Evolutionary conservation across 495 filamentous ascomycete species (phyloP).

Genomic region (Hypoxylon crocopeplum): DNA sequence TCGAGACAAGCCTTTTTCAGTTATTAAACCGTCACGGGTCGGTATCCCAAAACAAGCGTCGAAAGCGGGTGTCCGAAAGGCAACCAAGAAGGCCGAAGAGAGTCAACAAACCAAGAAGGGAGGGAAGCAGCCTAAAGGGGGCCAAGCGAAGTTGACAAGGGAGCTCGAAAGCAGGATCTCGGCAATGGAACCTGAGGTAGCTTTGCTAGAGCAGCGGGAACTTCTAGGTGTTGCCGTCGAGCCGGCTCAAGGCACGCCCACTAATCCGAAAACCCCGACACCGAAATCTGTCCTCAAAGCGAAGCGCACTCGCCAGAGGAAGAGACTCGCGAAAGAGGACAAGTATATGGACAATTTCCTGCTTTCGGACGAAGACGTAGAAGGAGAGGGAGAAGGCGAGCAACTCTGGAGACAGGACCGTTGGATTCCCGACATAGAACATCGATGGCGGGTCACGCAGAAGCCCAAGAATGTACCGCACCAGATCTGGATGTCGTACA

Average conservation of each 20-base stretch:
- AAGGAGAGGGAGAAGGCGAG: background rate
- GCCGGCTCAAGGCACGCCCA: background rate
- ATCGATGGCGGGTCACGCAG: constrained; percentile 5
- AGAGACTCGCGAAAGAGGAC: background rate
- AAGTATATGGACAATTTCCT: constrained; percentile 29
- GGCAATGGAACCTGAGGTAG: constrained; percentile 4
- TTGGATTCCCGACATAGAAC: constrained; percentile 30
- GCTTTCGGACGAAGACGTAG: constrained; percentile 1
- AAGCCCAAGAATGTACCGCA: constrained; percentile 20
- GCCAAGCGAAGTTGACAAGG: background rate
- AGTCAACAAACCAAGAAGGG: background rate
- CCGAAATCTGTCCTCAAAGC: constrained; percentile 6
- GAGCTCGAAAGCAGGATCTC: constrained; percentile 18
- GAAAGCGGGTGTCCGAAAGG: background rate
- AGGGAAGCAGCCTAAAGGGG: background rate
- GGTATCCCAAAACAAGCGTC: background rate
- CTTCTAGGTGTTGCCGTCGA: constrained; percentile 7
- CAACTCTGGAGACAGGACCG: constrained; percentile 18
- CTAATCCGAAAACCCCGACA: background rate
- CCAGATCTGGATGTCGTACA: constrained; percentile 31
- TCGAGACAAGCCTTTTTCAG: background rate
- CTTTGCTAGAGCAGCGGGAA: constrained; percentile 12
- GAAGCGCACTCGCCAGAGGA: constrained; percentile 14
- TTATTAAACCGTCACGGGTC: background rate
- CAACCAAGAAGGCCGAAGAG: background rate